phyloP scores from a whole-genome alignment of 2,329 filamentous ascomycete genomes.

The Exophiala lecanii-corni region DNA sequence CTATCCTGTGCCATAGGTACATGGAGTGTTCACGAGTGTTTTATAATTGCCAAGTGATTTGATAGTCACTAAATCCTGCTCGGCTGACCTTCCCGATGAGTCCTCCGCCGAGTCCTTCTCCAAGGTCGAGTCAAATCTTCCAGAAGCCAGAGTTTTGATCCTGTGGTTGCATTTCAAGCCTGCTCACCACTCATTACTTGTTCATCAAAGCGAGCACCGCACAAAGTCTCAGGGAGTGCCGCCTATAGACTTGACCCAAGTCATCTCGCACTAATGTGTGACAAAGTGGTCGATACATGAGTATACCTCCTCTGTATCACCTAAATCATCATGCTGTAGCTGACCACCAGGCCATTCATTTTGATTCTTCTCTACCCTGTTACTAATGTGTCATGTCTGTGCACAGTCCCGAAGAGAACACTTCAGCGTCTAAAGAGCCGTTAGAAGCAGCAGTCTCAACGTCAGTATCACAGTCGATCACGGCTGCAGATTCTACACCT shows the following conservation, averaged over 20 bases:
- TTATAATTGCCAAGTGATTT: too few species aligned
- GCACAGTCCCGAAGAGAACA: conserved; percentile 21
- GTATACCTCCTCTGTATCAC: conserved; percentile 19
- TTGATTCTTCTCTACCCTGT: conserved; percentile 16
- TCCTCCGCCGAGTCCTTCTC: too few species aligned
- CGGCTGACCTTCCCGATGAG: too few species aligned
- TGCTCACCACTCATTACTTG: too few species aligned
- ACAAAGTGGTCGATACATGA: conserved; percentile 11
- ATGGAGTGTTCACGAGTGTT: too few species aligned
- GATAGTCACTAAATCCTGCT: too few species aligned
- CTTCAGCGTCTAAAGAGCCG: not conserved
- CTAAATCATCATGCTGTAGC: conserved; percentile 25
- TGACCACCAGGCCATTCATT: conserved; percentile 27
- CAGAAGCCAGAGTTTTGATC: too few species aligned
- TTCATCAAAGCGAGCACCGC: too few species aligned
- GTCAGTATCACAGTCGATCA: conserved; percentile 4
- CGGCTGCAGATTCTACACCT: conserved; percentile 4
- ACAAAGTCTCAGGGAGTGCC: too few species aligned
- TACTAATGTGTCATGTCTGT: conserved; percentile 27
- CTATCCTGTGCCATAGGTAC: too few species aligned
- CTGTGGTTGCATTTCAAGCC: too few species aligned
- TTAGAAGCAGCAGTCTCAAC: conserved; percentile 9
- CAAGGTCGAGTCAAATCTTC: too few species aligned
- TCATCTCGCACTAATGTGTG: conserved; percentile 2
- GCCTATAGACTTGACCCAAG: not conserved